Conservation (phyloP, 164 flowering plant genomes). For the Tetrastigma voinierianum region DNA sequence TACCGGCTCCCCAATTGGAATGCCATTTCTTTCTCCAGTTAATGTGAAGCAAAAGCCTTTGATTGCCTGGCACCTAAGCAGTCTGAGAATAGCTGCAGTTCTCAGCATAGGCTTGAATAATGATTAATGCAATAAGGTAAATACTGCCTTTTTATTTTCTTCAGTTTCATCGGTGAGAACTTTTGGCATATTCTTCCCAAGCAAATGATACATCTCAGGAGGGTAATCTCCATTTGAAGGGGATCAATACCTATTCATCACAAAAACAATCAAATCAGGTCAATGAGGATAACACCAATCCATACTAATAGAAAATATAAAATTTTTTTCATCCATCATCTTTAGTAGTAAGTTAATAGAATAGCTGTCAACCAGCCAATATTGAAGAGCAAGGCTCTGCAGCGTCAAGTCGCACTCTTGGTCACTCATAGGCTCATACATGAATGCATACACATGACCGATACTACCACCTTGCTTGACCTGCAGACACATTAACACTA, state of each 20-base stretch:
- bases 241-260: conserved; percentile 32
- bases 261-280: too few relatives aligned
- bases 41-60: background rate
- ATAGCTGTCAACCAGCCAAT: conserved; percentile 16
- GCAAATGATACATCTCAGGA: conserved; percentile 28
- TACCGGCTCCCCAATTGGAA: conserved; percentile 18
- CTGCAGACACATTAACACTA: conserved; percentile 5
- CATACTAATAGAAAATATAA: too few relatives aligned
- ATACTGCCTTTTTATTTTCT: conserved; percentile 20
- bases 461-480: conserved; percentile 15
- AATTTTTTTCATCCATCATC: too few relatives aligned
- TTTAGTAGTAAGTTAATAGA: background rate
- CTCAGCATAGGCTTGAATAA: conserved; percentile 24
- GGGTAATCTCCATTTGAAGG: conserved; percentile 41
- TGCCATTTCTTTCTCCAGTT: conserved; percentile 14
- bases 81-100: conserved; percentile 20
- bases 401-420: conserved; percentile 13
- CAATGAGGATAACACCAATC: too few relatives aligned
- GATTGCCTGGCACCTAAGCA: background rate
- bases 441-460: conserved; percentile 11
- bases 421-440: conserved; percentile 20
- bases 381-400: conserved; percentile 17
- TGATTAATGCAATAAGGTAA: conserved; percentile 40
- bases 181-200: conserved; percentile 23
- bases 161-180: conserved; percentile 21